Evolutionary conservation across 2,329 filamentous ascomycete genomes (phyloP).

Genomic region (Cladophialophora carrionii): DNA sequence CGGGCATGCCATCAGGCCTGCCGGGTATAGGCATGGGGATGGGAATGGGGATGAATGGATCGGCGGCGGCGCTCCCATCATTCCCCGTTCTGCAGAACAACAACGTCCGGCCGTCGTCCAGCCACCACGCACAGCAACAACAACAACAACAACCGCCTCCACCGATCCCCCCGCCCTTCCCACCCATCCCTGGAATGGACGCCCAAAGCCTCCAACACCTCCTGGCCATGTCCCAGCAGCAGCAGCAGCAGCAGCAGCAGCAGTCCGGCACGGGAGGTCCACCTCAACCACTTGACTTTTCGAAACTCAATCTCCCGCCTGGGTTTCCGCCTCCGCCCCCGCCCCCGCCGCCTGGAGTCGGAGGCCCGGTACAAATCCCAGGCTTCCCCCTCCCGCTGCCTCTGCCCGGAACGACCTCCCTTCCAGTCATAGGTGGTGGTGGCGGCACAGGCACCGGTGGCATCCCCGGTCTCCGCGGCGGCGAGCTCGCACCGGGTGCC

Average conservation of each 20-base stretch:
- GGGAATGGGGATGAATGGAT: slow-evolving; percentile 15
- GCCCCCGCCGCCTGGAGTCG: not conserved
- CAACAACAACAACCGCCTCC: not conserved
- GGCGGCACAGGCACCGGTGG: slow-evolving; percentile 25
- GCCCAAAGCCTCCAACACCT: slow-evolving; percentile 44
- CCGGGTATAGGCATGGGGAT: not conserved
- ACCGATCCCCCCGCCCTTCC: slow-evolving; percentile 43
- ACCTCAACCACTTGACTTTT: slow-evolving; percentile 43
- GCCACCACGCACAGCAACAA: not conserved
- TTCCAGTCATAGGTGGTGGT: not conserved
- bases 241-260: slow-evolving; percentile 43
- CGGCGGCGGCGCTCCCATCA: slow-evolving; percentile 14
- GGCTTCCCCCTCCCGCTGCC: not conserved
- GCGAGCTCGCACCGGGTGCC: slow-evolving; percentile 16
- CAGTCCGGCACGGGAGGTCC: slow-evolving; percentile 40
- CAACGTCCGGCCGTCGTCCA: not conserved
- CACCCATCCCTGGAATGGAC: slow-evolving; percentile 58
- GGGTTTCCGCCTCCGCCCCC: slow-evolving; percentile 64
- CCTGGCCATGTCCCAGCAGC: slow-evolving; percentile 40
- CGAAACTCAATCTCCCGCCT: slow-evolving; percentile 41
- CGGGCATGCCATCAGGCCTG: slow-evolving; percentile 1
- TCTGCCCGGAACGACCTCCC: slow-evolving; percentile 34
- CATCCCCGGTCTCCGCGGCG: slow-evolving; percentile 45
- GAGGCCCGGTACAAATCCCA: not conserved
- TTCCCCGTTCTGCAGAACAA: slow-evolving; percentile 11